Evolutionary conservation across 2,329 filamentous ascomycete genomes (phyloP).

Genomic region (Hymenoscyphus albidus): DNA sequence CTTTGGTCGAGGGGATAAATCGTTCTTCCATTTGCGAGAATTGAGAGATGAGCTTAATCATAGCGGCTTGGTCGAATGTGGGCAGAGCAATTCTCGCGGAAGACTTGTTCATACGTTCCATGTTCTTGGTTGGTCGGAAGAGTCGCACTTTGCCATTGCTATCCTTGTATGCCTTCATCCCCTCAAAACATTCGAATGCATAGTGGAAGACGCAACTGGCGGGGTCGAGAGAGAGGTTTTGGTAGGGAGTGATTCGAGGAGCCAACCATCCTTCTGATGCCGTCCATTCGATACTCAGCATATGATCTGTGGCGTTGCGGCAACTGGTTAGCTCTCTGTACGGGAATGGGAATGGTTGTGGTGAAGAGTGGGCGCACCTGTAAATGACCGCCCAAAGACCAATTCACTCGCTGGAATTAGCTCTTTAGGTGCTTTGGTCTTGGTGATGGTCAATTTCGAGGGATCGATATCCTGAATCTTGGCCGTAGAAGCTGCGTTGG

Average conservation of each 20-base stretch:
- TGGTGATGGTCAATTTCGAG: slow-evolving; percentile 69
- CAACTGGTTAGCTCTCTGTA: slow-evolving; percentile 8
- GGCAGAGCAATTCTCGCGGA: slow-evolving; percentile 88
- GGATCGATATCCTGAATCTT: slow-evolving; percentile 69
- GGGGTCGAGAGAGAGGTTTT: slow-evolving; percentile 94
- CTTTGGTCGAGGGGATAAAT: slow-evolving; percentile 82
- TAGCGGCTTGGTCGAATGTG: slow-evolving; percentile 68
- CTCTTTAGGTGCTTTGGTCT: slow-evolving; percentile 71
- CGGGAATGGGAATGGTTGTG: too few species aligned
- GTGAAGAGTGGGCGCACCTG: slow-evolving; percentile 51
- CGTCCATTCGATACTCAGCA: slow-evolving; percentile 94
- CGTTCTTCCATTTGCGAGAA: slow-evolving; percentile 78
- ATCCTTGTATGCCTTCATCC: slow-evolving; percentile 99
- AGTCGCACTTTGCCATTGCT: slow-evolving; percentile 71
- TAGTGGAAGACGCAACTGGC: slow-evolving; percentile 98
- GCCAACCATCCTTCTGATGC: slow-evolving; percentile 68
- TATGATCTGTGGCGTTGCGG: slow-evolving; percentile 66
- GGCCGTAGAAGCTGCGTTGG: slow-evolving; percentile 24
- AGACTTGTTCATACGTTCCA: slow-evolving; percentile 90
- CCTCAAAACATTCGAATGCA: slow-evolving; percentile 96
- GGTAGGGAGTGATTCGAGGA: slow-evolving; percentile 85
- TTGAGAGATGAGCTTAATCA: slow-evolving; percentile 78
- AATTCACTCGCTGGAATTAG: slow-evolving; percentile 74
- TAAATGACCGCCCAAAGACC: slow-evolving; percentile 87
- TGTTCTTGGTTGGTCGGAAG: slow-evolving; percentile 95